Evolutionary conservation across 106 monocot species (phyloP).

Genomic region (Acanthochlamys bracteata): DNA sequence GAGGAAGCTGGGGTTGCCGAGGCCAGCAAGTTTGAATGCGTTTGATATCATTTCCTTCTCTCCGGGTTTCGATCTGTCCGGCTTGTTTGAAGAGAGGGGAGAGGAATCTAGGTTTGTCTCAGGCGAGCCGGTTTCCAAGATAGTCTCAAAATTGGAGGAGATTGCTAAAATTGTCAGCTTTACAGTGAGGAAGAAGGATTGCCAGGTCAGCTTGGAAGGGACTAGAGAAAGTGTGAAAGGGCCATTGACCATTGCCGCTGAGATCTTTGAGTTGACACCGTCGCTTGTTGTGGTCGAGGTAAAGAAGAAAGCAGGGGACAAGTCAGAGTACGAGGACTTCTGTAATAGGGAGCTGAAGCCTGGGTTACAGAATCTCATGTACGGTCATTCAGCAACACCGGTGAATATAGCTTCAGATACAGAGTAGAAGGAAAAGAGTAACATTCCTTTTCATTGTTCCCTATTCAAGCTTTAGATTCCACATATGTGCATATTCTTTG

Average conservation of each 20-base stretch:
- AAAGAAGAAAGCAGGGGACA: constrained; percentile 26
- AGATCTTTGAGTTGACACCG: constrained; percentile 28
- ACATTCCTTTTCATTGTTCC: background rate
- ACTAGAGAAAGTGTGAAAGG: constrained; percentile 19
- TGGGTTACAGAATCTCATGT: constrained; percentile 17
- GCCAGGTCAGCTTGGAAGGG: constrained; percentile 19
- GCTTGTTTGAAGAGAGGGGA: constrained; percentile 23
- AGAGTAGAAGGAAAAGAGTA: constrained; percentile 2
- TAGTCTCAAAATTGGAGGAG: constrained; percentile 26
- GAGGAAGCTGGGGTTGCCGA: constrained; percentile 7
- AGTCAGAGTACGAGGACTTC: constrained; percentile 20
- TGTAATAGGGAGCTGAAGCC: constrained; percentile 27
- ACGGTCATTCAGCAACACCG: background rate
- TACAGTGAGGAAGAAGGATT: constrained; percentile 24
- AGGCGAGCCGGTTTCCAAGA: constrained; percentile 13
- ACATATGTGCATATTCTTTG: background rate
- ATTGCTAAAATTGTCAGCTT: constrained; percentile 19
- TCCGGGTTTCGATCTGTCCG: constrained; percentile 19
- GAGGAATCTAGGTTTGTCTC: constrained; percentile 23
- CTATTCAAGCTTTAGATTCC: background rate
- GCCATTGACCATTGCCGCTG: constrained; percentile 13
- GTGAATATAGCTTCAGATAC: constrained; percentile 6
- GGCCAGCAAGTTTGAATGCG: constrained; percentile 24
- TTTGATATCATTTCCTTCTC: constrained; percentile 30
- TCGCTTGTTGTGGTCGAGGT: constrained; percentile 14